These are phyloP conservation scores for Candida stauntonica DNA, from an alignment of 805 yeast species.

Conservation along the genomic window DNA sequence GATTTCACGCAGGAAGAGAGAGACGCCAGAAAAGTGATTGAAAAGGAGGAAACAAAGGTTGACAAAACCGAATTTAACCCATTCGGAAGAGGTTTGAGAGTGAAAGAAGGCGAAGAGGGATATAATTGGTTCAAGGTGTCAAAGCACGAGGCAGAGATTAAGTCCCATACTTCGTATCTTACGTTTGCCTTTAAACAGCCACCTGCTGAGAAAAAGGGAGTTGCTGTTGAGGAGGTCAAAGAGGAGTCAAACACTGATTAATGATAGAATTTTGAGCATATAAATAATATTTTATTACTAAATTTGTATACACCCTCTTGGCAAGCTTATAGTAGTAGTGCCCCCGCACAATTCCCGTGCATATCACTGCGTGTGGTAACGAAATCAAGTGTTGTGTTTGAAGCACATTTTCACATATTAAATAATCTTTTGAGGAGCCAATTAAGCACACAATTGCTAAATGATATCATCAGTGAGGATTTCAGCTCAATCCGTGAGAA, in stretches of 20 bases:
- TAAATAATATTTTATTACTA: too few species aligned
- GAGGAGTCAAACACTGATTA: not conserved
- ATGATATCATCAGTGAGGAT: too few species aligned
- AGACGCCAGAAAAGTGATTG: constrained; percentile 23
- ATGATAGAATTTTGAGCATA: not conserved
- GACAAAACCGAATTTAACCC: constrained; percentile 71
- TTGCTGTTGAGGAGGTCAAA: constrained; percentile 1
- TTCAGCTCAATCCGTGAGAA: too few species aligned
- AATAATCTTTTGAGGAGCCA: too few species aligned
- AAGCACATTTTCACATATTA: too few species aligned
- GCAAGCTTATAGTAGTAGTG: too few species aligned
- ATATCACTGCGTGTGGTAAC: too few species aligned
- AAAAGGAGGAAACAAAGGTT: constrained; percentile 26
- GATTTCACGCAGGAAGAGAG: constrained; percentile 23
- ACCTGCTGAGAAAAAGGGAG: constrained; percentile 4
- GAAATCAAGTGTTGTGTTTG: too few species aligned
- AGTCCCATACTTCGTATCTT: constrained; percentile 89
- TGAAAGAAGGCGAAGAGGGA: constrained; percentile 80
- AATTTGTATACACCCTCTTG: too few species aligned
- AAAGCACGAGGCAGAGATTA: constrained; percentile 76
- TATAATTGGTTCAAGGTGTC: constrained; percentile 85
- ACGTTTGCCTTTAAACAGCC: constrained; percentile 71
- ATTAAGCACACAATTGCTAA: too few species aligned
- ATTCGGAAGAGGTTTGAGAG: constrained; percentile 83
- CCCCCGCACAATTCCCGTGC: too few species aligned